Evolutionary conservation across 176 grass and related monocot genomes (phyloP).

Genomic region (Microstegium vimineum): DNA sequence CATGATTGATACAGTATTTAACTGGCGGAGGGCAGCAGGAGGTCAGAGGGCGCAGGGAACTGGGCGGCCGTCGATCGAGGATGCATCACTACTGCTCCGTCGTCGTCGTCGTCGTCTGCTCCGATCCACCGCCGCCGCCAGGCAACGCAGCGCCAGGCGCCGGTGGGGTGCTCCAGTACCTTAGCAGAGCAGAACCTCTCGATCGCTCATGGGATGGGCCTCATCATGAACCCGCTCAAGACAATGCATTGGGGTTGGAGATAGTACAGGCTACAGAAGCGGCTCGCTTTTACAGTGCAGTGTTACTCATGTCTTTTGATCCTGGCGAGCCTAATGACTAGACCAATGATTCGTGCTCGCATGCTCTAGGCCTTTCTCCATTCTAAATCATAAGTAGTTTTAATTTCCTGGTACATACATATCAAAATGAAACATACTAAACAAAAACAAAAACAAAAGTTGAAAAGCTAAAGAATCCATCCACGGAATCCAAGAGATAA

Average conservation of each 20-base stretch:
- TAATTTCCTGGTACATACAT: no score
- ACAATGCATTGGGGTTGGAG: neutral
- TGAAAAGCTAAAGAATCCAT: no score
- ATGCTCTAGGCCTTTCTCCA: neutral
- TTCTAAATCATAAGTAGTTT: no score
- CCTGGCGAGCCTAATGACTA: neutral
- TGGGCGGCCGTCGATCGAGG: no score
- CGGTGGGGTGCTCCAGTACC: neutral
- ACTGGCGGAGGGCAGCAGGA: neutral
- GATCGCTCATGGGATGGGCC: neutral
- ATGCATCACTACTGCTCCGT: neutral
- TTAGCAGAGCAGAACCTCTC: neutral
- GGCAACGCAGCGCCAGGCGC: neutral
- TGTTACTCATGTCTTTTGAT: neutral
- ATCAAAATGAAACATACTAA: no score
- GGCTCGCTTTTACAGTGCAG: neutral
- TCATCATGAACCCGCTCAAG: constrained; percentile 6
- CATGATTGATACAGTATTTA: no score
- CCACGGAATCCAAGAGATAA: no score
- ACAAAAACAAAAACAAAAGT: no score
- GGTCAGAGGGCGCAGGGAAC: neutral
- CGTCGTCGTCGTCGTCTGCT: neutral
- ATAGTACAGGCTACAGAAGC: neutral
- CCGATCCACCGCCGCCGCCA: neutral
- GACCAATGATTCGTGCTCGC: neutral